Percentiles rank a stretch among this genome's conserved stretches.
Evolutionary conservation across 768 basidiomycete genomes (phyloP).

Genomic region (Mycena metata): DNA sequence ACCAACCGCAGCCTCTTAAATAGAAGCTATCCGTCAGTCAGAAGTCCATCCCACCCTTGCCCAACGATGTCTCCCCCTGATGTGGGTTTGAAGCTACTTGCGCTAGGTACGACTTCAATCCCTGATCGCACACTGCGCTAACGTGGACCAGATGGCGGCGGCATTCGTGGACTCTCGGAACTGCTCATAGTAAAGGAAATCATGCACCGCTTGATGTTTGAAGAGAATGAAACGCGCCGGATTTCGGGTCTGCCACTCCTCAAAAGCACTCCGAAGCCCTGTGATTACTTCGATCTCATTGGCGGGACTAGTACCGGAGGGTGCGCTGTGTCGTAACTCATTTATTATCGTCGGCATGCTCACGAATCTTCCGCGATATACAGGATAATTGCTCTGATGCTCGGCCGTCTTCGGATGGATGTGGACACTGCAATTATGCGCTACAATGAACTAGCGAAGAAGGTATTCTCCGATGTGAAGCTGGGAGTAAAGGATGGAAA

Average conservation of each 20-base stretch:
- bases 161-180: conserved; percentile 34
- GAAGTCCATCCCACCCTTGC: no score
- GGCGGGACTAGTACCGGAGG: conserved; percentile 41
- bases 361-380: no score
- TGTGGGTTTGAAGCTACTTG: no score
- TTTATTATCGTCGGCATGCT: no score
- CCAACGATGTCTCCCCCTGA: no score
- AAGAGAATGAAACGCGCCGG: no score
- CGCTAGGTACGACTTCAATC: no score
- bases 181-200: conserved; percentile 30
- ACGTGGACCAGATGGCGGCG: conserved; percentile 41
- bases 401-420: conserved; percentile 9
- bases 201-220: conserved; percentile 32
- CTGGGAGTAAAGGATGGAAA: not conserved
- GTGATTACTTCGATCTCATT: conserved; percentile 40
- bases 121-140: no score
- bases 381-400: conserved; percentile 11
- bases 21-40: no score
- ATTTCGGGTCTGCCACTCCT: no score
- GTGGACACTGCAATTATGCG: not conserved
- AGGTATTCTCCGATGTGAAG: not conserved
- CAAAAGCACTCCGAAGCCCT: conserved; percentile 25
- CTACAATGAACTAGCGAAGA: not conserved
- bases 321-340: no score
- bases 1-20: no score